These are phyloP conservation scores for Hyparrhenia diplandra DNA, from an alignment of 176 grass and related monocot species.

Conservation along the genomic window DNA sequence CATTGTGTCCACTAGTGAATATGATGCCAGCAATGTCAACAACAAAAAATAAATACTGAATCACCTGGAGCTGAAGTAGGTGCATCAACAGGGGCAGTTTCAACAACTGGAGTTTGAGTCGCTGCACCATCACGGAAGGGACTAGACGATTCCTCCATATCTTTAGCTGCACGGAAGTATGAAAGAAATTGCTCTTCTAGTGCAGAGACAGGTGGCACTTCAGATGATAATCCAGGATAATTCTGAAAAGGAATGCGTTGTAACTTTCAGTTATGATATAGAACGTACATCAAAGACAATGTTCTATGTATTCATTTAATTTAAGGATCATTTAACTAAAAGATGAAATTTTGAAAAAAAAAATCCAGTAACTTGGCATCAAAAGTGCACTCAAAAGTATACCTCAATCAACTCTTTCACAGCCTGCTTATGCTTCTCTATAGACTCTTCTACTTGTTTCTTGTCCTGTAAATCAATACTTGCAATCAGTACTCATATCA, in stretches of 20 bases:
- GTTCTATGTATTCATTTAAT: background rate
- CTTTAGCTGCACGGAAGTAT: conserved; percentile 45
- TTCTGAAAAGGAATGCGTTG: conserved; percentile 38
- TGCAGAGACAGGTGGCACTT: conserved; percentile 53
- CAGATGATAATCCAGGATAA: conserved; percentile 47
- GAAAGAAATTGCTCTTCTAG: conserved; percentile 50
- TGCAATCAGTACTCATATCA: conserved; percentile 10
- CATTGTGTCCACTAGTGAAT: background rate
- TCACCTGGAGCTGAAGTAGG: conserved; percentile 44
- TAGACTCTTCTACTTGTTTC: conserved; percentile 63
- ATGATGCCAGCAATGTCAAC: background rate
- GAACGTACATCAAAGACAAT: conserved; percentile 14
- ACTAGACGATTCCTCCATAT: conserved; percentile 40
- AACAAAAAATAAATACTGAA: conserved; percentile 20
- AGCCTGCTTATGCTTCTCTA: conserved; percentile 71
- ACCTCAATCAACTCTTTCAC: conserved; percentile 74
- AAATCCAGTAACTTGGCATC: background rate
- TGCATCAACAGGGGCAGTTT: conserved; percentile 36
- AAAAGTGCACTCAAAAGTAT: conserved; percentile 10
- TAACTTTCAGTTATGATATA: conserved; percentile 12
- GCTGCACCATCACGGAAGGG: conserved; percentile 49
- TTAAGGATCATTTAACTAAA: background rate
- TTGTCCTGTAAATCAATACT: conserved; percentile 62
- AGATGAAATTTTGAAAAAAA: background rate
- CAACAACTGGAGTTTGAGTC: conserved; percentile 38